Evolutionary conservation across 2,329 filamentous ascomycete genomes (phyloP).

Genomic region (Colletotrichum lentis): DNA sequence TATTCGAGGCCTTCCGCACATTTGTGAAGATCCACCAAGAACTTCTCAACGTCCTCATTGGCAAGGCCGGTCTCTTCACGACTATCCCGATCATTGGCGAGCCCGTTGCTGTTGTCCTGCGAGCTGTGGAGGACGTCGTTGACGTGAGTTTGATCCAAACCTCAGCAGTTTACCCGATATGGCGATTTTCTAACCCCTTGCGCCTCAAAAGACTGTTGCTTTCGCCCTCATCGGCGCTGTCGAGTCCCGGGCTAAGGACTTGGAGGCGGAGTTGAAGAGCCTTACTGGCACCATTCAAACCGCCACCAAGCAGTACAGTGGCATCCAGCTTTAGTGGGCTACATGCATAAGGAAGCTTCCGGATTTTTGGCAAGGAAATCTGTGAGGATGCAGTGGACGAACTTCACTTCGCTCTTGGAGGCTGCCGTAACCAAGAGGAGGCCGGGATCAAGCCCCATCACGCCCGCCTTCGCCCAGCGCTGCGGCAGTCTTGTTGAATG

Average conservation of each 20-base stretch:
- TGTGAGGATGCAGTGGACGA: no score
- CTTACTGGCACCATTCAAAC: not conserved
- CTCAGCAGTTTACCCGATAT: no score
- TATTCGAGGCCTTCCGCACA: conserved; percentile 44
- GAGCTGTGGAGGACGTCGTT: conserved; percentile 40
- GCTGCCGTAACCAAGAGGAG: no score
- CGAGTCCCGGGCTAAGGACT: conserved; percentile 42
- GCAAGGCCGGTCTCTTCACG: conserved; percentile 45
- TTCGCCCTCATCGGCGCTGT: conserved; percentile 38
- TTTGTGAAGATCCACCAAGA: conserved; percentile 46
- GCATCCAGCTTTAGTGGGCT: no score
- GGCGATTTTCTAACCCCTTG: not conserved
- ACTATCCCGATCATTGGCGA: conserved; percentile 43
- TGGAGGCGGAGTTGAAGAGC: accelerated
- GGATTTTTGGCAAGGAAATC: no score
- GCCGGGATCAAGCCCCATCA: no score
- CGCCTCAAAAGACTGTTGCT: conserved; percentile 34
- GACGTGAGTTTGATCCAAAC: conserved; percentile 41
- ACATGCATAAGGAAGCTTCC: no score
- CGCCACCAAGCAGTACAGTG: no score
- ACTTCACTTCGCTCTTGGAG: no score
- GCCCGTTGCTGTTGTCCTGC: conserved; percentile 43
- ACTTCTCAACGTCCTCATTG: conserved; percentile 48
- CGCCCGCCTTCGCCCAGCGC: no score
- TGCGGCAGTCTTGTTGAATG: no score